Conservation (phyloP, 768 basidiomycete species). For the Zangia roseola region DNA sequence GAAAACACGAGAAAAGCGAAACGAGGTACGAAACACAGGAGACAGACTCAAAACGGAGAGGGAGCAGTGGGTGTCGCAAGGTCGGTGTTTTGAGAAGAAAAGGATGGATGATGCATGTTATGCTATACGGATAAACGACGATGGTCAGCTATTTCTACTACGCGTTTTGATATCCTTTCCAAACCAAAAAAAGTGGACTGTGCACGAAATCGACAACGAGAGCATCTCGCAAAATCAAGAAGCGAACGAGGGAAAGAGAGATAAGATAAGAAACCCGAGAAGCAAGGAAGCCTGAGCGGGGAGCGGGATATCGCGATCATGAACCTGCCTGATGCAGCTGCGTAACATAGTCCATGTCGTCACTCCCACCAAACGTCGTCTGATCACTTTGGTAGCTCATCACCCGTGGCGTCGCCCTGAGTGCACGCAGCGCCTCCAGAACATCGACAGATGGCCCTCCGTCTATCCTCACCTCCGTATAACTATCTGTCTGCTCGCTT, state of each 20-base stretch:
- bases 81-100: neutral
- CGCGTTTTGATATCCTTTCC: conserved; percentile 1
- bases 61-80: conserved; percentile 14
- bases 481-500: neutral
- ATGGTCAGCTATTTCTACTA: conserved; percentile 3
- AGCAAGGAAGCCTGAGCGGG: neutral
- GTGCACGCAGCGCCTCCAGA: conserved; percentile 9
- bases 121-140: conserved; percentile 14
- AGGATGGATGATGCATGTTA: conserved; percentile 2
- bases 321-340: conserved; percentile 9
- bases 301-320: conserved; percentile 3
- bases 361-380: conserved; percentile 28
- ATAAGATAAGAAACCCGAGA: neutral
- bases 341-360: conserved; percentile 22
- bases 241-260: neutral
- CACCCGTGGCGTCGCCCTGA: conserved; percentile 5
- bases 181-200: conserved; percentile 9
- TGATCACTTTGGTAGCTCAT: conserved; percentile 13
- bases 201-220: conserved; percentile 6
- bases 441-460: conserved; percentile 13
- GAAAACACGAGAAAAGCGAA: neutral
- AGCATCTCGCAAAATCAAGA: conserved; percentile 14
- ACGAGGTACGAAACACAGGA: neutral
- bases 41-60: neutral
- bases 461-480: neutral